Conservation (phyloP, 2,329 filamentous ascomycete species). For the Apiospora hydei region DNA sequence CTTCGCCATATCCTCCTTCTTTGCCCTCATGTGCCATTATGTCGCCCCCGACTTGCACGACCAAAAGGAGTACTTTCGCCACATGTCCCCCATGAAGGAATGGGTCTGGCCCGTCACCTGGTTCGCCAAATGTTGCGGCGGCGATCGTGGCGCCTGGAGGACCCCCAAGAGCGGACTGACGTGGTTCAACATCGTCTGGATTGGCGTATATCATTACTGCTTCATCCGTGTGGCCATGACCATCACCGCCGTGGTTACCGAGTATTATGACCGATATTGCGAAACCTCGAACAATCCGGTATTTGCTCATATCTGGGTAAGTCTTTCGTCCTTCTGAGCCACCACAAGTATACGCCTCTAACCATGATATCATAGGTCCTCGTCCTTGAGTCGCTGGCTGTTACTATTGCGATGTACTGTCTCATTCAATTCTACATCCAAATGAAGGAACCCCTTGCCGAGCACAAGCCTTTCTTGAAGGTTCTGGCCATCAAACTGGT, state of each 20-base stretch:
- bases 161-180: slow-evolving; percentile 83
- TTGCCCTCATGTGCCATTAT: slow-evolving; percentile 82
- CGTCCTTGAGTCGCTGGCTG: slow-evolving; percentile 73
- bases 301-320: slow-evolving; percentile 86
- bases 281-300: slow-evolving; percentile 78
- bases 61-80: slow-evolving; percentile 83
- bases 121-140: slow-evolving; percentile 74
- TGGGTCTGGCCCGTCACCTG: slow-evolving; percentile 81
- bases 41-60: slow-evolving; percentile 78
- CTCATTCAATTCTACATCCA: slow-evolving; percentile 88
- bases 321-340: slow-evolving; percentile 32
- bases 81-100: slow-evolving; percentile 67
- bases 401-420: slow-evolving; percentile 87
- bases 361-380: slow-evolving; percentile 56
- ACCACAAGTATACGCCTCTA: slow-evolving; percentile 23
- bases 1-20: slow-evolving; percentile 87
- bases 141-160: slow-evolving; percentile 72
- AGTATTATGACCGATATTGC: slow-evolving; percentile 76
- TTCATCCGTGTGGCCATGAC: slow-evolving; percentile 83
- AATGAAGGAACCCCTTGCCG: slow-evolving; percentile 70
- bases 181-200: slow-evolving; percentile 90
- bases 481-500: slow-evolving; percentile 88
- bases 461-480: slow-evolving; percentile 79
- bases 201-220: slow-evolving; percentile 86
- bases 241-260: slow-evolving; percentile 75